Evolutionary conservation across 2,329 filamentous ascomycete genomes (phyloP).

Genomic region (Pseudogymnoascus sp.): DNA sequence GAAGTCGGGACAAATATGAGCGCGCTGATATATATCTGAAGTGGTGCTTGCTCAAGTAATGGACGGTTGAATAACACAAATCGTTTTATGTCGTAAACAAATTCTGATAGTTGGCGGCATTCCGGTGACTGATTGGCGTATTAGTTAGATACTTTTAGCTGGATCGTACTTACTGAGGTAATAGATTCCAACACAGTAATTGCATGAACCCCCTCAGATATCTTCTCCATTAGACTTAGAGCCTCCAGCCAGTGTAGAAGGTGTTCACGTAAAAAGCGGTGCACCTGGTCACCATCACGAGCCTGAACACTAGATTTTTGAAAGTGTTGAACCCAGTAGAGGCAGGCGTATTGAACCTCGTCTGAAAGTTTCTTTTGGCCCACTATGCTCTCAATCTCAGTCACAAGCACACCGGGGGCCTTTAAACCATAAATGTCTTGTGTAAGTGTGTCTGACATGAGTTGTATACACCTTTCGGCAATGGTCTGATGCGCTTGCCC

Average conservation of each 20-base stretch:
- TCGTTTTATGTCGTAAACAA: slow-evolving; percentile 7
- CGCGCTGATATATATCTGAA: neutral
- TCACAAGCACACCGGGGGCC: slow-evolving; percentile 12
- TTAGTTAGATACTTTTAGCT: no score
- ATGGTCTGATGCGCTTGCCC: slow-evolving; percentile 25
- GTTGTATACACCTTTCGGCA: slow-evolving; percentile 22
- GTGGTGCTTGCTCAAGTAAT: slow-evolving; percentile 8
- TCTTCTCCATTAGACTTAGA: no score
- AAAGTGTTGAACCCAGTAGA: slow-evolving; percentile 15
- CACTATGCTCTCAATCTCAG: slow-evolving; percentile 12
- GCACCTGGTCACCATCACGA: neutral
- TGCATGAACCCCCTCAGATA: no score
- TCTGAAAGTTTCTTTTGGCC: no score
- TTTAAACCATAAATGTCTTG: slow-evolving; percentile 24
- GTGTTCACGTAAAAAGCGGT: neutral
- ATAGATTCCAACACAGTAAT: no score
- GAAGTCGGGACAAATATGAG: neutral
- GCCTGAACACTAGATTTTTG: neutral
- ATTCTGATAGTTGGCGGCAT: no score
- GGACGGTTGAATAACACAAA: slow-evolving; percentile 8
- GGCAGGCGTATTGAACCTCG: slow-evolving; percentile 12
- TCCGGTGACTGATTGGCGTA: no score
- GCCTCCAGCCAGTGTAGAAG: neutral
- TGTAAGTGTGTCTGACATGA: slow-evolving; percentile 22
- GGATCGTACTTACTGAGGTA: no score